A percentile compares a stretch with the other conserved stretches of the same genome.
phyloP scores from a whole-genome alignment of 2,329 filamentous ascomycete species.

The Nemania abortiva region DNA sequence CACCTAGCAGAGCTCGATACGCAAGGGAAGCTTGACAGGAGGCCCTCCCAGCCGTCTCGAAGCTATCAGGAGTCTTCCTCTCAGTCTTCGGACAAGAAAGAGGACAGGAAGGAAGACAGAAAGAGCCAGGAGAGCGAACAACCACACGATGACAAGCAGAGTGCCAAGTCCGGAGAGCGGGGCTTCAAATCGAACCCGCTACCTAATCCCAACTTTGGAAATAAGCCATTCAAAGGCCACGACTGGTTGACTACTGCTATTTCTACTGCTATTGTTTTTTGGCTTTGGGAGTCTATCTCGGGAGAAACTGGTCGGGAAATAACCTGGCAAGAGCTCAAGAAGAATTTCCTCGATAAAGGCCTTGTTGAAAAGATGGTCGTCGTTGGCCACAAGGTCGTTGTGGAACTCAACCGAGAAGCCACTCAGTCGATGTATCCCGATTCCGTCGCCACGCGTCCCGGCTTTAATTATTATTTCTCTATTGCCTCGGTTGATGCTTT shows the following conservation, averaged over 20 bases:
- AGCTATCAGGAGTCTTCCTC: constrained; percentile 37
- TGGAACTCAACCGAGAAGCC: constrained; percentile 82
- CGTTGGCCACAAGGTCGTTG: constrained; percentile 80
- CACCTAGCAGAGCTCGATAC: neutral
- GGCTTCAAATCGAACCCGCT: constrained; percentile 42
- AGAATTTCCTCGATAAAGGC: constrained; percentile 94
- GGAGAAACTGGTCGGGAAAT: constrained; percentile 75
- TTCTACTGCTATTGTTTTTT: constrained; percentile 57
- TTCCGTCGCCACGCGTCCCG: constrained; percentile 73
- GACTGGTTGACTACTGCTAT: constrained; percentile 66
- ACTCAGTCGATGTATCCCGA: constrained; percentile 80
- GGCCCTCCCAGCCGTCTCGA: constrained; percentile 17
- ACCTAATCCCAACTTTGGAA: constrained; percentile 34
- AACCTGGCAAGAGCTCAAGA: constrained; percentile 96
- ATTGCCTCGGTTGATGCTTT: constrained; percentile 96
- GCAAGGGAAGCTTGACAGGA: neutral
- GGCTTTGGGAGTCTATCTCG: constrained; percentile 59
- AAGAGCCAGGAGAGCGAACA: constrained; percentile 18
- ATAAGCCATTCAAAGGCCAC: constrained; percentile 41
- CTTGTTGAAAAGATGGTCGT: constrained; percentile 93
- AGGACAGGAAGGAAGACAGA: too few relatives aligned
- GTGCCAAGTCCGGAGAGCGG: constrained; percentile 40
- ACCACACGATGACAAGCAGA: constrained; percentile 38
- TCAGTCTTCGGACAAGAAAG: constrained; percentile 12
- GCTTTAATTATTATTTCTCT: constrained; percentile 90